Percentiles rank a stretch among this genome's conserved stretches.
Evolutionary conservation across 148 eudicot genomes (phyloP).

Genomic region (Heliamphora exappendiculata): DNA sequence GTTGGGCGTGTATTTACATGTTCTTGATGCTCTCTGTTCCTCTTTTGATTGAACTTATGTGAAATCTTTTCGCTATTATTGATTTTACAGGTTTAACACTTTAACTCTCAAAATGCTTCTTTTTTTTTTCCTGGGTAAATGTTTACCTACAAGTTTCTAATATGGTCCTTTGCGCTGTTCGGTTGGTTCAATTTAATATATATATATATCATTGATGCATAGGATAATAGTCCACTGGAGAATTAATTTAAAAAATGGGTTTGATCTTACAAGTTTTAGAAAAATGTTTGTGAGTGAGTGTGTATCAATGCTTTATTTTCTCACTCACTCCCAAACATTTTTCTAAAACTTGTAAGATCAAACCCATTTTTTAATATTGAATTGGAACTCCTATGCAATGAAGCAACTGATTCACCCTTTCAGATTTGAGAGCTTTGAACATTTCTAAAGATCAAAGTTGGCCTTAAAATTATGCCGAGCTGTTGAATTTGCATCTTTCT

Average conservation of each 20-base stretch:
- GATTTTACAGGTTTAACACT: background rate
- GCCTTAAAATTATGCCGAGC: background rate
- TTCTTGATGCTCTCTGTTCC: background rate
- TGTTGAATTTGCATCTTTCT: background rate
- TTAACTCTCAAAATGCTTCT: background rate
- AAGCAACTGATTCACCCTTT: background rate
- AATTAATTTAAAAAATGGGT: too few relatives aligned
- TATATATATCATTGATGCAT: too few relatives aligned
- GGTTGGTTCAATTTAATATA: background rate
- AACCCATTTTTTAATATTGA: background rate
- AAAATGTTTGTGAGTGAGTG: background rate
- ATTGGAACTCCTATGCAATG: background rate
- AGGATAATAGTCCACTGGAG: too few relatives aligned
- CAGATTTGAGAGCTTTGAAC: background rate
- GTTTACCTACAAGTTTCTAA: background rate
- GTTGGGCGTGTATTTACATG: background rate
- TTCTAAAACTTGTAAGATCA: background rate
- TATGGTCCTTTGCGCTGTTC: background rate
- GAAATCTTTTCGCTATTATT: background rate
- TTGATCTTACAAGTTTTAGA: background rate
- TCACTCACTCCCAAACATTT: too few relatives aligned
- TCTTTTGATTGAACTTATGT: background rate
- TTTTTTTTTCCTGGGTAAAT: background rate
- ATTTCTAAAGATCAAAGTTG: background rate
- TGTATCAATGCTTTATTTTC: background rate